A percentile compares a stretch with the other conserved stretches of the same genome.
Conservation (phyloP, 257 asterid species). For the Solanum sejunctum region DNA sequence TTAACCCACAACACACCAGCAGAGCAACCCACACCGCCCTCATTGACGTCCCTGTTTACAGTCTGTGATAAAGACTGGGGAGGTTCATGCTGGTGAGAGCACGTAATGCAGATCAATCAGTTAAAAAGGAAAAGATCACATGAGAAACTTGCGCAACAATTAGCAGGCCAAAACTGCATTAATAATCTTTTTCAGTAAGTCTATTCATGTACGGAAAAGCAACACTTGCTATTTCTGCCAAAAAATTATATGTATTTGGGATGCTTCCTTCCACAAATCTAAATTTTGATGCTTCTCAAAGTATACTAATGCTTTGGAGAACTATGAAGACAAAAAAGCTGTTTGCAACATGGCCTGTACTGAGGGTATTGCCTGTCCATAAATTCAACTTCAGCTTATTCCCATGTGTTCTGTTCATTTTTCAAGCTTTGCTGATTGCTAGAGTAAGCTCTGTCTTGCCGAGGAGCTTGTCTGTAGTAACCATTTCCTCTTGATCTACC, state of each 20-base stretch:
- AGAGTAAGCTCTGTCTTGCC: constrained; percentile 42
- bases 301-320: constrained; percentile 11
- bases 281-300: constrained; percentile 2
- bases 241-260: neutral
- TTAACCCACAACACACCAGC: neutral
- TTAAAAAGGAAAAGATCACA: neutral
- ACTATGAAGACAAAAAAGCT: constrained; percentile 21
- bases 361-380: constrained; percentile 14
- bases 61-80: neutral
- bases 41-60: neutral
- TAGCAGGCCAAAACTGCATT: neutral
- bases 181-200: neutral
- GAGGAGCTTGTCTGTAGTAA: constrained; percentile 46
- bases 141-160: neutral
- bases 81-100: neutral
- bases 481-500: constrained; percentile 64
- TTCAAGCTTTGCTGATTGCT: constrained; percentile 37
- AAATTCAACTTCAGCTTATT: constrained; percentile 14
- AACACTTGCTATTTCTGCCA: neutral
- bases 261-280: neutral
- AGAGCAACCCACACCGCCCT: neutral
- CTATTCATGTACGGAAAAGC: neutral
- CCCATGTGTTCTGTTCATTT: constrained; percentile 33
- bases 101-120: neutral
- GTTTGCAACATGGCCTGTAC: constrained; percentile 28